These are phyloP conservation scores for Strigomonas culicis DNA, from an alignment of 208 protist genomes.

Conservation along the genomic window DNA sequence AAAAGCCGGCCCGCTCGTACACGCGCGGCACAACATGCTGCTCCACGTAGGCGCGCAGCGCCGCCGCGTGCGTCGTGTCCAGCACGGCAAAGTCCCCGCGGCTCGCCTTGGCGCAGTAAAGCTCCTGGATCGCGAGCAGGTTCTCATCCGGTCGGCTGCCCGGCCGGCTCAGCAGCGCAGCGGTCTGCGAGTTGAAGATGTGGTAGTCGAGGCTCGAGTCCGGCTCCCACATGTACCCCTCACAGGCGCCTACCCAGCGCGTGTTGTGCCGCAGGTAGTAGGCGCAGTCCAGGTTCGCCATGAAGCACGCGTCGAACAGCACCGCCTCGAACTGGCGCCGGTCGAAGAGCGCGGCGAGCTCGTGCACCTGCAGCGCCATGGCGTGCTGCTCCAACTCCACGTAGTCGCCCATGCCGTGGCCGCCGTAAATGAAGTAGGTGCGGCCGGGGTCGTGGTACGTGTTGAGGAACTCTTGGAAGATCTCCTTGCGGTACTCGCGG, in stretches of 20 bases:
- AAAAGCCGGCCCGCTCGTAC: conserved; percentile 72
- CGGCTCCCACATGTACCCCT: conserved; percentile 85
- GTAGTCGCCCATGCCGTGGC: conserved; percentile 88
- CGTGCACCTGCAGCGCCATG: conserved; percentile 61
- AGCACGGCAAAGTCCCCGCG: conserved; percentile 77
- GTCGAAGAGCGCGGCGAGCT: conserved; percentile 66
- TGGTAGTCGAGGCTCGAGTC: conserved; percentile 75
- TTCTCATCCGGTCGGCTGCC: conserved; percentile 51
- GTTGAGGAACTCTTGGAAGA: conserved; percentile 62
- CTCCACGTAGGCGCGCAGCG: conserved; percentile 54
- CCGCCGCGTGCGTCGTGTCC: conserved; percentile 63
- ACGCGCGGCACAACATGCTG: conserved; percentile 71
- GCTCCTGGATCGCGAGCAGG: conserved; percentile 58
- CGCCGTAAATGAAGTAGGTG: conserved; percentile 85
- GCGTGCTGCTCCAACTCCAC: conserved; percentile 67
- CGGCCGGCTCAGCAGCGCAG: conserved; percentile 61
- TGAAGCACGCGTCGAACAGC: conserved; percentile 88
- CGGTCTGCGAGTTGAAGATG: conserved; percentile 81
- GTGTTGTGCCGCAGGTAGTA: conserved; percentile 85
- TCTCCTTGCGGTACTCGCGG: conserved; percentile 53
- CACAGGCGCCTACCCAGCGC: conserved; percentile 71
- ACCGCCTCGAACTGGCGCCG: conserved; percentile 69
- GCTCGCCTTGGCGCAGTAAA: conserved; percentile 63
- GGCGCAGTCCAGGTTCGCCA: conserved; percentile 82
- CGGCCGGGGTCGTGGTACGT: conserved; percentile 63